These are phyloP conservation scores for Aristolochia fimbriata DNA, from an alignment of 164 flowering plant species.

Conservation along the genomic window DNA sequence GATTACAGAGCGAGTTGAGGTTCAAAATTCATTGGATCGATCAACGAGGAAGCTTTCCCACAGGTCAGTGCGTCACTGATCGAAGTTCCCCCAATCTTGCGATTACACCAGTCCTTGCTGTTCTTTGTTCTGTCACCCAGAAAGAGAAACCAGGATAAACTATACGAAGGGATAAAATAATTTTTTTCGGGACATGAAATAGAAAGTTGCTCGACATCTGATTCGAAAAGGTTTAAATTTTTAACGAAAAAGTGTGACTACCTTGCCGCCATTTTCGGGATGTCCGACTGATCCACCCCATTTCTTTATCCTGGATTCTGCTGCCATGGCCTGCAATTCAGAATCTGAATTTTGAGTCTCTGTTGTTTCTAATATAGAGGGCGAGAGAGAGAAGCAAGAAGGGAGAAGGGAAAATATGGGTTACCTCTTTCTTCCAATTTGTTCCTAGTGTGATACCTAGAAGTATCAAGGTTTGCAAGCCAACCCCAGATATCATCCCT, in stretches of 20 bases:
- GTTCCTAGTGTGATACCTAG: slow-evolving; percentile 17
- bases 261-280: background rate
- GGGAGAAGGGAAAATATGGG: slow-evolving; percentile 1
- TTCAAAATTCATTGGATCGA: no score
- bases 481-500: slow-evolving; percentile 26
- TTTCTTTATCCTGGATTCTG: slow-evolving; percentile 4
- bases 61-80: no score
- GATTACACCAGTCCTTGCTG: no score
- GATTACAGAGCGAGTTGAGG: no score
- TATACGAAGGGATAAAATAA: no score
- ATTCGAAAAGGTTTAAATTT: no score
- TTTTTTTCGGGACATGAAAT: no score
- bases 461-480: slow-evolving; percentile 20
- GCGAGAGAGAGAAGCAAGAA: slow-evolving; percentile 1
- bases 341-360: background rate
- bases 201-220: no score
- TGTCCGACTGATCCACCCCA: slow-evolving; percentile 2
- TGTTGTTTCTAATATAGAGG: background rate
- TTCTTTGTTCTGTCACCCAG: no score
- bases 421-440: slow-evolving; percentile 28
- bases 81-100: no score
- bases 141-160: no score
- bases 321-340: background rate
- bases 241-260: background rate
- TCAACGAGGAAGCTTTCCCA: no score